These are phyloP conservation scores for Cicer pinnatifidum DNA, from an alignment of 306 rosid species.

Conservation along the genomic window DNA sequence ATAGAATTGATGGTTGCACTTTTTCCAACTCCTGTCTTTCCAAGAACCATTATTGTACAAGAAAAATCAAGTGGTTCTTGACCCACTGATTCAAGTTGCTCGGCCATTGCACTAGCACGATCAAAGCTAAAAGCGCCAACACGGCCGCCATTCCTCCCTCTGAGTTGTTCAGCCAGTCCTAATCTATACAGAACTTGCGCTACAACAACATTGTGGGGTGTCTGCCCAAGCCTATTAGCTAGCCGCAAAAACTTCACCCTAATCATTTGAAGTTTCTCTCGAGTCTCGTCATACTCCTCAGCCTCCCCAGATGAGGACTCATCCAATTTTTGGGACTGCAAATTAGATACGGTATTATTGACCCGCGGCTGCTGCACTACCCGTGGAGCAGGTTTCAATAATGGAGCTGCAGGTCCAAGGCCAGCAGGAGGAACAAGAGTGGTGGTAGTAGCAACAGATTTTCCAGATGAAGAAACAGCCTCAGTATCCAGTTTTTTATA, in stretches of 20 bases:
- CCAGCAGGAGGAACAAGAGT: conserved; percentile 84
- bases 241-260: conserved; percentile 92
- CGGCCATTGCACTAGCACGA: conserved; percentile 99
- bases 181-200: conserved; percentile 98
- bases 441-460: conserved; percentile 52
- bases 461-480: conserved; percentile 53
- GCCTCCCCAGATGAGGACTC: conserved; percentile 74
- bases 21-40: conserved; percentile 97
- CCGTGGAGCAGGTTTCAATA: conserved; percentile 76
- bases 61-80: conserved; percentile 93
- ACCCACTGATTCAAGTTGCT: conserved; percentile 94
- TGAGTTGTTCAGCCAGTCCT: conserved; percentile 94
- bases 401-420: conserved; percentile 85
- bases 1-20: conserved; percentile 98
- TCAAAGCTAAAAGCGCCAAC: conserved; percentile 98
- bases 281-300: conserved; percentile 94
- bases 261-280: conserved; percentile 96
- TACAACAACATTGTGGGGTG: conserved; percentile 99
- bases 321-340: conserved; percentile 73
- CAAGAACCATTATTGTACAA: conserved; percentile 96
- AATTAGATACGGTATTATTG: conserved; percentile 65
- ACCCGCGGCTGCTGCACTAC: conserved; percentile 77
- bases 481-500: conserved; percentile 19
- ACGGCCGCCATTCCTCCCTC: conserved; percentile 95
- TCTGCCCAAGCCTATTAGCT: conserved; percentile 94